phyloP scores from a whole-genome alignment of 2,329 filamentous ascomycete genomes.

The Aspergillus uvarum region DNA sequence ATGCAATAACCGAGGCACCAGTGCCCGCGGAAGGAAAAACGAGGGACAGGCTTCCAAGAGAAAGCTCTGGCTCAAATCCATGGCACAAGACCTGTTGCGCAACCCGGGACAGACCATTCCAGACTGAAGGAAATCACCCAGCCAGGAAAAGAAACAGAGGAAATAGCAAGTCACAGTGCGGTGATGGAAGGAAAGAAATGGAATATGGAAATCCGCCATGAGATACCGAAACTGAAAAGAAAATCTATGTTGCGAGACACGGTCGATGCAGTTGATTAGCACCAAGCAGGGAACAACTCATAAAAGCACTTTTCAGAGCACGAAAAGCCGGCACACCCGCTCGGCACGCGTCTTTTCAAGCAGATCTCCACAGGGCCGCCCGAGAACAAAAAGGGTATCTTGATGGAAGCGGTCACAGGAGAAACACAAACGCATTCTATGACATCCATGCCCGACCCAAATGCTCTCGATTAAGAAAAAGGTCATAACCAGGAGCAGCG shows the following conservation, averaged over 20 bases:
- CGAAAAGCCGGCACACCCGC: slow-evolving; percentile 38
- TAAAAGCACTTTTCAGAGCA: slow-evolving; percentile 41
- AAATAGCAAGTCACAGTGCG: slow-evolving; percentile 21
- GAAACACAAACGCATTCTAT: slow-evolving; percentile 54
- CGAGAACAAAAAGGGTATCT: slow-evolving; percentile 49
- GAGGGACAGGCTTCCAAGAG: background rate
- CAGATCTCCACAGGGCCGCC: slow-evolving; percentile 39
- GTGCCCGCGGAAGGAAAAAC: slow-evolving; percentile 24
- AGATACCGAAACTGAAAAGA: slow-evolving; percentile 42
- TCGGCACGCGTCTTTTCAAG: slow-evolving; percentile 42
- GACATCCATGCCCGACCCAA: slow-evolving; percentile 46
- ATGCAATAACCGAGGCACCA: slow-evolving; percentile 22
- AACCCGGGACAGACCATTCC: slow-evolving; percentile 10
- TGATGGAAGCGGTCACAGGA: slow-evolving; percentile 46
- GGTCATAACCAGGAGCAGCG: slow-evolving; percentile 29
- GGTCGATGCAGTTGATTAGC: slow-evolving; percentile 41
- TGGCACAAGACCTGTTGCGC: slow-evolving; percentile 1
- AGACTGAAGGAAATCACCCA: slow-evolving; percentile 18
- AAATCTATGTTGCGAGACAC: slow-evolving; percentile 42
- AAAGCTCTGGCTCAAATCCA: slow-evolving; percentile 4
- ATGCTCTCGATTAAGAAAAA: slow-evolving; percentile 27
- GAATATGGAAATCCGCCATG: slow-evolving; percentile 34
- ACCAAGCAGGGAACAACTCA: slow-evolving; percentile 41
- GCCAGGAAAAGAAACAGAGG: slow-evolving; percentile 30
- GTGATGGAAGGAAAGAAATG: slow-evolving; percentile 27